Conservation (phyloP, 371 early-diverging fungal species). For the Mucor racemosus region DNA sequence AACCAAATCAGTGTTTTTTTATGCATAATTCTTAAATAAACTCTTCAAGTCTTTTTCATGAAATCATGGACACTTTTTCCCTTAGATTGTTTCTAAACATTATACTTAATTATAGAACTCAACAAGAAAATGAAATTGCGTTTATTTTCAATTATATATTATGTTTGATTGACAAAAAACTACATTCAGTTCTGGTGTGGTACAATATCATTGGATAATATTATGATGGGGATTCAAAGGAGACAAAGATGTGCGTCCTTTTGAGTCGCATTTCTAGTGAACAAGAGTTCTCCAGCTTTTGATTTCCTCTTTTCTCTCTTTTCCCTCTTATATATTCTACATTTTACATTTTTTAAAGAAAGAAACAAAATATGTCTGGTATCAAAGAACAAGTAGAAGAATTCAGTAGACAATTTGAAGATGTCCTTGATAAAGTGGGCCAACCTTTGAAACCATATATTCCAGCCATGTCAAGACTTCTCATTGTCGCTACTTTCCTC, state of each 20-base stretch:
- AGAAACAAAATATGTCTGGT: constrained; percentile 21
- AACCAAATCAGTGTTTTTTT: neutral
- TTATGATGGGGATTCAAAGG: constrained; percentile 15
- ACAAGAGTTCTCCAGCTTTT: constrained; percentile 1
- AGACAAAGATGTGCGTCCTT: neutral
- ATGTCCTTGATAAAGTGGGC: constrained; percentile 72
- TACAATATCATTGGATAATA: constrained; percentile 27
- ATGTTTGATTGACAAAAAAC: constrained; percentile 6
- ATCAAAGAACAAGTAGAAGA: constrained; percentile 38
- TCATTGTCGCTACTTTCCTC: constrained; percentile 94
- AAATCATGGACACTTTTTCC: neutral
- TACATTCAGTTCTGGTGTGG: constrained; percentile 17
- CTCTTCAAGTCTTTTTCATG: neutral
- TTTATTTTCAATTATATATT: neutral
- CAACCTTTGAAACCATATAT: constrained; percentile 91
- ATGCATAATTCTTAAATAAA: neutral
- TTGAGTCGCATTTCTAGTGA: neutral
- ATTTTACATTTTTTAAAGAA: neutral
- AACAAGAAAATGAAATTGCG: constrained; percentile 6
- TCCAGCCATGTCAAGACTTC: constrained; percentile 87
- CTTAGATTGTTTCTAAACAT: neutral
- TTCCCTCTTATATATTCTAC: neutral
- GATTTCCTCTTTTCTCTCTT: constrained; percentile 1
- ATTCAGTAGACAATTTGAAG: constrained; percentile 69
- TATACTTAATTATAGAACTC: neutral